phyloP scores from a whole-genome alignment of 2,329 filamentous ascomycete genomes.

The Ciborinia camelliae region DNA sequence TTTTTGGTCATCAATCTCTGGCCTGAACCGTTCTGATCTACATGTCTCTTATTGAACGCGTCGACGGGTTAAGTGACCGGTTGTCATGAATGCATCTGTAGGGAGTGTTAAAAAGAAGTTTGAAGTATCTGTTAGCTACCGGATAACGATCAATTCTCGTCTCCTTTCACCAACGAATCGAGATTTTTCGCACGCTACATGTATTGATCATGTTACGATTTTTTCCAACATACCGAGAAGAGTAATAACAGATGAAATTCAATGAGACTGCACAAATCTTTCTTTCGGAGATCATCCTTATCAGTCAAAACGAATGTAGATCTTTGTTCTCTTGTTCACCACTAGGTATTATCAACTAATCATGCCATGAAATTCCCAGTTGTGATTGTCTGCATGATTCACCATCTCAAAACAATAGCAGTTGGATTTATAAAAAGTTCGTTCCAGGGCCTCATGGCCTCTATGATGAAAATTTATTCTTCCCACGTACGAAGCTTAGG shows the following conservation, averaged over 20 bases:
- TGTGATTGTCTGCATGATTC: no score
- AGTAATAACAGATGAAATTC: not conserved
- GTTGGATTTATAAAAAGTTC: not conserved
- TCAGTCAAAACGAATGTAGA: not conserved
- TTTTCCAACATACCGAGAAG: not conserved
- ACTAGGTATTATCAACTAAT: not conserved
- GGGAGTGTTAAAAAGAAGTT: not conserved
- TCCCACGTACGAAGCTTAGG: not conserved
- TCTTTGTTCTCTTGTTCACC: not conserved
- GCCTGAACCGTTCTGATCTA: no score
- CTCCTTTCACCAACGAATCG: not conserved
- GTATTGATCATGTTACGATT: not conserved
- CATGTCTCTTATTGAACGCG: not conserved
- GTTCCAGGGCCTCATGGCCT: not conserved
- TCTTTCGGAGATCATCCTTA: not conserved
- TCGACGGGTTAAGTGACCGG: not conserved
- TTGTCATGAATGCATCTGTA: not conserved
- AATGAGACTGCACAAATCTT: not conserved
- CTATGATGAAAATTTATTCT: no score
- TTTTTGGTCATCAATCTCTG: not conserved
- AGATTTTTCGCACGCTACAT: not conserved
- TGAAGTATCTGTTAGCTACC: not conserved
- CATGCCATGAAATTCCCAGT: not conserved
- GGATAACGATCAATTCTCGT: not conserved
- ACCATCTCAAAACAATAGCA: not conserved